Conservation (phyloP, 805 yeast species). For the Candida argentea region DNA sequence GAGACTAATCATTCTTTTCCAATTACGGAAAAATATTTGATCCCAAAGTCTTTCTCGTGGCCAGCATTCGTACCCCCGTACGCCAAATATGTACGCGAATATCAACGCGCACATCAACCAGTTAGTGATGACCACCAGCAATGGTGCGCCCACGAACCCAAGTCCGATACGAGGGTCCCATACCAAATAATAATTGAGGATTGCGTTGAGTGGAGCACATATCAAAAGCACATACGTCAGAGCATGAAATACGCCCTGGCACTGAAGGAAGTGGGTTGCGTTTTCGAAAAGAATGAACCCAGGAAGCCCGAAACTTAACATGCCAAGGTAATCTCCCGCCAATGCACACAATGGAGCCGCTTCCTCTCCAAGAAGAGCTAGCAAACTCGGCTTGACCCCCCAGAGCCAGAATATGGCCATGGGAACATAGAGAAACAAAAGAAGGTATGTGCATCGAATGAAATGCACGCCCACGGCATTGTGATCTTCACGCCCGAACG, state of each 20-base stretch:
- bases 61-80: constrained; percentile 38
- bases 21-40: constrained; percentile 33
- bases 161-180: constrained; percentile 47
- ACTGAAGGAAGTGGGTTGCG: constrained; percentile 62
- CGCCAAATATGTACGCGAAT: constrained; percentile 32
- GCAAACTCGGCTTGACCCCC: constrained; percentile 41
- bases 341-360: constrained; percentile 26
- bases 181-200: constrained; percentile 58
- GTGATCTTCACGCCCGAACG: constrained; percentile 59
- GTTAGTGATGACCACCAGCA: constrained; percentile 61
- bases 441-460: constrained; percentile 54
- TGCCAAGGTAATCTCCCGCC: constrained; percentile 49
- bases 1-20: constrained; percentile 53
- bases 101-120: constrained; percentile 59
- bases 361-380: constrained; percentile 6
- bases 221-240: constrained; percentile 59
- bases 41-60: constrained; percentile 20
- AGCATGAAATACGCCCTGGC: constrained; percentile 74
- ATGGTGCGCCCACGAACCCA: constrained; percentile 72
- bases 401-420: constrained; percentile 53
- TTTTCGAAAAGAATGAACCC: constrained; percentile 67
- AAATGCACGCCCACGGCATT: constrained; percentile 59
- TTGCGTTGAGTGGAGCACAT: constrained; percentile 68
- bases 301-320: constrained; percentile 57
- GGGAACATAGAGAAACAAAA: constrained; percentile 41